A percentile compares a stretch with the other conserved stretches of the same genome.
Conservation (phyloP, 2,329 filamentous ascomycete genomes). For the Botrytis medusae region DNA sequence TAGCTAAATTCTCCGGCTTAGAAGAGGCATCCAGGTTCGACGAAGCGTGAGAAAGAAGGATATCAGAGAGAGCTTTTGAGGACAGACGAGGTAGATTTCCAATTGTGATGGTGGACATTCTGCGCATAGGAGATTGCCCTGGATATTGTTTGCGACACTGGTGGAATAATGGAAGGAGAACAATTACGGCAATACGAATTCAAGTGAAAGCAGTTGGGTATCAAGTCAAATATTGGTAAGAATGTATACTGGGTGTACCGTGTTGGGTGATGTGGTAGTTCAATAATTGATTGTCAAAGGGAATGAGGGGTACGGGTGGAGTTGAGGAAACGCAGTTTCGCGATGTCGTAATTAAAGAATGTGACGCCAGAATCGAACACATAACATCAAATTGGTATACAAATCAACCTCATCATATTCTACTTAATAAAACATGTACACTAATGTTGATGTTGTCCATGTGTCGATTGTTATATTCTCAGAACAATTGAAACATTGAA, state of each 20-base stretch:
- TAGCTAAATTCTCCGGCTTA: conserved; percentile 52
- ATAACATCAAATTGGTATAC: not conserved
- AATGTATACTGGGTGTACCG: not conserved
- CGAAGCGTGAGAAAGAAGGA: conserved; percentile 33
- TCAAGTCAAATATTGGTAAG: not conserved
- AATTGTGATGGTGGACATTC: conserved; percentile 32
- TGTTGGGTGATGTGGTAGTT: not conserved
- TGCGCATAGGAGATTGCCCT: conserved; percentile 21
- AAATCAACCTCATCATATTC: not conserved
- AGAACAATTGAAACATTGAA: too few species aligned
- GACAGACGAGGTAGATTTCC: conserved; percentile 38
- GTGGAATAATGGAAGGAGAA: not conserved
- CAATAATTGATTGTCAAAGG: not conserved
- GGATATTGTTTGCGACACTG: not conserved
- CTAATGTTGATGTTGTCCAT: not conserved
- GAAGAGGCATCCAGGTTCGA: conserved; percentile 34
- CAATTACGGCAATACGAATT: not conserved
- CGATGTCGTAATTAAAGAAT: not conserved
- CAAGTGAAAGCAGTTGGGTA: not conserved
- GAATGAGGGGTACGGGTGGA: not conserved
- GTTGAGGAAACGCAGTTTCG: too few species aligned
- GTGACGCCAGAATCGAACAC: not conserved
- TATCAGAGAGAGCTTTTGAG: conserved; percentile 34
- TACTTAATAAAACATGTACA: not conserved
- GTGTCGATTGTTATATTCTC: too few species aligned